Evolutionary conservation across 768 basidiomycete genomes (phyloP).

Genomic region (Phlebiopsis flavidoalba): DNA sequence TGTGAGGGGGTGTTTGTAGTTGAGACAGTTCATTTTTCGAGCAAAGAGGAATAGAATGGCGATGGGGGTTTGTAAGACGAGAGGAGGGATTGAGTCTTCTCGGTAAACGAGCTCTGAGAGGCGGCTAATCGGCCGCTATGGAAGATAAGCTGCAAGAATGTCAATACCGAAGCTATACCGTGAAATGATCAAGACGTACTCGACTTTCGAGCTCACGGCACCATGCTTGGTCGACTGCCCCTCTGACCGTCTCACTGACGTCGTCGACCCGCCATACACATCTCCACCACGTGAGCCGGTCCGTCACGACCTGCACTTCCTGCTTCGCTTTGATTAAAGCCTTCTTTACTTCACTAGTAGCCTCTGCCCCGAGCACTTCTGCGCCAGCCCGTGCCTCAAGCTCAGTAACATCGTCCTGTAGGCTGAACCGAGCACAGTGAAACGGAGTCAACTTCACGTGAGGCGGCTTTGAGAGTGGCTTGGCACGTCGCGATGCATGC

Average conservation of each 20-base stretch:
- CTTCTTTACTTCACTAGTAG: conserved; percentile 15
- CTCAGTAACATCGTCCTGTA: conserved; percentile 19
- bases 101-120: conserved; percentile 39
- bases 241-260: conserved; percentile 28
- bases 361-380: conserved; percentile 19
- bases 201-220: conserved; percentile 28
- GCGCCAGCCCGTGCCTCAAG: conserved; percentile 14
- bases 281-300: conserved; percentile 34
- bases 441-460: conserved; percentile 16
- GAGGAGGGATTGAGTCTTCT: conserved; percentile 36
- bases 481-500: conserved; percentile 14
- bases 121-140: conserved; percentile 55
- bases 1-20: conserved; percentile 40
- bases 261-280: conserved; percentile 38
- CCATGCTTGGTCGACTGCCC: conserved; percentile 30
- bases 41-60: conserved; percentile 45
- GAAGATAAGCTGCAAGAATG: conserved; percentile 50
- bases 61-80: conserved; percentile 32
- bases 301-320: conserved; percentile 27
- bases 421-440: conserved; percentile 5
- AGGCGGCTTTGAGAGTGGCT: conserved; percentile 8
- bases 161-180: background rate
- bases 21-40: conserved; percentile 58
- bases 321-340: conserved; percentile 25
- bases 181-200: conserved; percentile 10